Conservation (phyloP, 2,329 filamentous ascomycete genomes). For the Apiospora rasikravindrae region DNA sequence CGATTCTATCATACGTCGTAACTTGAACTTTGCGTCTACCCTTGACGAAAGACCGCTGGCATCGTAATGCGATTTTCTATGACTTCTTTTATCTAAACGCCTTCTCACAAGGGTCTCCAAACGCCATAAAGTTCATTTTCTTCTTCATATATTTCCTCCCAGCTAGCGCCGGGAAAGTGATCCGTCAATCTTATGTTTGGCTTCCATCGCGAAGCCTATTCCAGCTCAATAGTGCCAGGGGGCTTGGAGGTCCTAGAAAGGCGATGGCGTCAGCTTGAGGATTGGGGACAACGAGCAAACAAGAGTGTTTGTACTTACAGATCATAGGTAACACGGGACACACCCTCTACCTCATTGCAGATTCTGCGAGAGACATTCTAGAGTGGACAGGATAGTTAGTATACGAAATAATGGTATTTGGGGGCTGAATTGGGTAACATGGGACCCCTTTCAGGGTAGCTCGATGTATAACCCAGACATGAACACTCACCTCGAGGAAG, state of each 20-base stretch:
- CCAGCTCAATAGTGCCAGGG: conserved; percentile 72
- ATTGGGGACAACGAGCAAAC: conserved; percentile 50
- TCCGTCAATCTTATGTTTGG: neutral
- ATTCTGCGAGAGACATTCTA: conserved; percentile 70
- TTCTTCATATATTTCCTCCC: neutral
- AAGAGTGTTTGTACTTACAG: neutral
- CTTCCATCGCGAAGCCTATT: conserved; percentile 10
- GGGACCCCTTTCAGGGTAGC: neutral
- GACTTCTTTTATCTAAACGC: neutral
- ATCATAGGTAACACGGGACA: conserved; percentile 74
- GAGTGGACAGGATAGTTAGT: conserved; percentile 54
- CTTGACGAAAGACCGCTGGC: neutral
- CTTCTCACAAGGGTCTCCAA: neutral
- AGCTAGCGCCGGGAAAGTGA: neutral
- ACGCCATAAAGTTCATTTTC: neutral
- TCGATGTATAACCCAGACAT: conserved; percentile 20
- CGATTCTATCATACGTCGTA: neutral
- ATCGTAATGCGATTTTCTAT: neutral
- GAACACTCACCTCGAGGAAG: conserved; percentile 30
- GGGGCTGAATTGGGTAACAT: conserved; percentile 61
- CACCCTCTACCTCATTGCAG: conserved; percentile 76
- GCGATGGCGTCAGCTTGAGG: conserved; percentile 42
- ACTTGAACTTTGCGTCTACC: neutral
- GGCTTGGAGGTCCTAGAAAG: conserved; percentile 32
- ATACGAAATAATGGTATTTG: conserved; percentile 52